Conservation (phyloP, 495 filamentous ascomycete genomes). For the Melanomma pulvis-pyrius region DNA sequence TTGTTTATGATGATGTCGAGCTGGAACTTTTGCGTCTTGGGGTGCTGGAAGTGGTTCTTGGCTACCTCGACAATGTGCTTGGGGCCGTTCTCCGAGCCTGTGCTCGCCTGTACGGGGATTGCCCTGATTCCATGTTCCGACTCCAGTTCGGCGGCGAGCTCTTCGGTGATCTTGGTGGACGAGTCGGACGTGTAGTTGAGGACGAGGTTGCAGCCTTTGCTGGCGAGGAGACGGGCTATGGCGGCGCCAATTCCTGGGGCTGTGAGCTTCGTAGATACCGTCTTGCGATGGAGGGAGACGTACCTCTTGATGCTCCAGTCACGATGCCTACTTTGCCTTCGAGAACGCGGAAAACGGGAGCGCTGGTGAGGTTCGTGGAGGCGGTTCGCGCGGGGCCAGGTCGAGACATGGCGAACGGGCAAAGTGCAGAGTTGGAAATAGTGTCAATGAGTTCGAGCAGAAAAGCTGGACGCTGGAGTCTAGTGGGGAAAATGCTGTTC, state of each 20-base stretch:
- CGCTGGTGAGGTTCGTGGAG: slow-evolving; percentile 36
- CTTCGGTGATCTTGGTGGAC: slow-evolving; percentile 45
- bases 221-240: slow-evolving; percentile 68
- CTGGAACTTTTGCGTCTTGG: slow-evolving; percentile 57
- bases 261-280: slow-evolving; percentile 5
- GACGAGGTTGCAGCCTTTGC: slow-evolving; percentile 51
- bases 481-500: no score
- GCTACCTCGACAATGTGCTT: slow-evolving; percentile 51
- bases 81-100: slow-evolving; percentile 53
- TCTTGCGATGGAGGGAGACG: background rate
- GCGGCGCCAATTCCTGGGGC: slow-evolving; percentile 78
- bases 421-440: no score
- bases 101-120: slow-evolving; percentile 60
- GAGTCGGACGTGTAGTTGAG: slow-evolving; percentile 51
- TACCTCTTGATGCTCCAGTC: slow-evolving; percentile 47
- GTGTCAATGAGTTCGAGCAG: no score
- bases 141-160: slow-evolving; percentile 46
- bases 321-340: slow-evolving; percentile 47
- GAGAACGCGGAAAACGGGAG: slow-evolving; percentile 26
- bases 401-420: slow-evolving; percentile 28
- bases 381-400: slow-evolving; percentile 27
- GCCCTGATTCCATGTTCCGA: slow-evolving; percentile 48
- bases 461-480: no score
- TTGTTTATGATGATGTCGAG: slow-evolving; percentile 92
- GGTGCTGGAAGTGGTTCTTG: slow-evolving; percentile 56